A percentile compares a stretch with the other conserved stretches of the same genome.
Evolutionary conservation across 2,329 filamentous ascomycete genomes (phyloP).

Genomic region (Penicillium sp.): DNA sequence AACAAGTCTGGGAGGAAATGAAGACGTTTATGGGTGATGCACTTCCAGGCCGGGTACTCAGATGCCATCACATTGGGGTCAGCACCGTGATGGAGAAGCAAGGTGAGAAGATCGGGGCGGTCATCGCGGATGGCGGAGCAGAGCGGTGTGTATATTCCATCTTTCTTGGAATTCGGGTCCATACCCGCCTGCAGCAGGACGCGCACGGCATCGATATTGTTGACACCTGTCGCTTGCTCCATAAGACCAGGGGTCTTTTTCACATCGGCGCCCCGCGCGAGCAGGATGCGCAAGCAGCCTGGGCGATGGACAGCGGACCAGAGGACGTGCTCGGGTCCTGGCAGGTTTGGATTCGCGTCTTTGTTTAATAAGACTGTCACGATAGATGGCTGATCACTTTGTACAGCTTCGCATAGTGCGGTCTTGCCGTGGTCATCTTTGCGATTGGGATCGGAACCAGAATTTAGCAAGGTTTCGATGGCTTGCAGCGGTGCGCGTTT

Average conservation of each 20-base stretch:
- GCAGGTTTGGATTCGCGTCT: conserved; percentile 66
- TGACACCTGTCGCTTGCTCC: conserved; percentile 63
- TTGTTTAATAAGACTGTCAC: conserved; percentile 57
- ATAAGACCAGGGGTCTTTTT: conserved; percentile 63
- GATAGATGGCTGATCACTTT: conserved; percentile 56
- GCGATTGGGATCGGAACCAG: conserved; percentile 58
- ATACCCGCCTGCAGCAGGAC: conserved; percentile 60
- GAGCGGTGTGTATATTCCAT: conserved; percentile 66
- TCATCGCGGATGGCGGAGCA: conserved; percentile 69
- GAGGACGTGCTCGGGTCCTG: conserved; percentile 67
- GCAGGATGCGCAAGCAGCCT: conserved; percentile 58
- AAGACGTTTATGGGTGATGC: conserved; percentile 63
- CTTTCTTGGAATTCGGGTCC: conserved; percentile 62
- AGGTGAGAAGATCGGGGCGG: conserved; percentile 59
- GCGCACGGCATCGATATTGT: conserved; percentile 62
- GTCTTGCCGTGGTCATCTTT: conserved; percentile 64
- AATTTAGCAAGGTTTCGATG: conserved; percentile 60
- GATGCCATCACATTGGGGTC: conserved; percentile 57
- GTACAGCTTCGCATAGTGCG: conserved; percentile 63
- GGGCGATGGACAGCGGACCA: conserved; percentile 65
- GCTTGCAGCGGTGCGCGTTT: conserved; percentile 57
- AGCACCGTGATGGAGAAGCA: conserved; percentile 56
- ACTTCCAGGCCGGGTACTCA: conserved; percentile 68
- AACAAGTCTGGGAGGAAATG: conserved; percentile 60
- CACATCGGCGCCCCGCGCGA: conserved; percentile 59